Percentiles rank a stretch among this genome's conserved stretches.
Conservation (phyloP, 2,329 filamentous ascomycete species). For the Aspergillus quadrilineatus region DNA sequence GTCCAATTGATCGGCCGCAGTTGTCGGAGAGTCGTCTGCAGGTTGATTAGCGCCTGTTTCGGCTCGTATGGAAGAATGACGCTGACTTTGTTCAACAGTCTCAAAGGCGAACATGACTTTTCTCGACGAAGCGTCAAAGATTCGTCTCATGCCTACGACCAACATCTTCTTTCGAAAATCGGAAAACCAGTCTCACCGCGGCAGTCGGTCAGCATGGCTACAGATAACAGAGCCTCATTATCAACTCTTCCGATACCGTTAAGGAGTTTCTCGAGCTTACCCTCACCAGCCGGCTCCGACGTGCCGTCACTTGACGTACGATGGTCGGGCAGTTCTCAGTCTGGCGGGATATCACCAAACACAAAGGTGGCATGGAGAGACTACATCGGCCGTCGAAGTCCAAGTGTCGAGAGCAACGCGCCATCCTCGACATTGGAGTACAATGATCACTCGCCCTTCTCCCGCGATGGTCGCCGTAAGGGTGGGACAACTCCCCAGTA, state of each 20-base stretch:
- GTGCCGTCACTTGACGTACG: conserved; percentile 34
- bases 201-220: conserved; percentile 35
- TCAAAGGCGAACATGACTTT: conserved; percentile 61
- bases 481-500: conserved; percentile 48
- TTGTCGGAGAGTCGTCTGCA: not conserved
- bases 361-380: conserved; percentile 43
- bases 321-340: conserved; percentile 43
- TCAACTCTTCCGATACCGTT: conserved; percentile 36
- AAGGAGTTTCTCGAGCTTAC: conserved; percentile 32
- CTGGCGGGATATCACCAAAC: conserved; percentile 43
- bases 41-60: no score
- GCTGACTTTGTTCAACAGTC: conserved; percentile 37
- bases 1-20: not conserved
- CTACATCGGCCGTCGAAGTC: conserved; percentile 42
- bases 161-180: conserved; percentile 62
- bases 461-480: conserved; percentile 45
- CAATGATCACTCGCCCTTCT: conserved; percentile 38
- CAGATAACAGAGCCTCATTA: conserved; percentile 30
- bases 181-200: conserved; percentile 59
- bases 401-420: conserved; percentile 44
- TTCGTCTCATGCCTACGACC: conserved; percentile 63
- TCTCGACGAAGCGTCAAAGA: conserved; percentile 58
- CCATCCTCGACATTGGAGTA: conserved; percentile 42
- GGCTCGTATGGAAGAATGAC: not conserved
- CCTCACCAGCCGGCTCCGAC: conserved; percentile 34